A percentile compares a stretch with the other conserved stretches of the same genome.
These are phyloP conservation scores for Pelargonium nanum DNA, from an alignment of 345 rosid genomes.

Conservation along the genomic window DNA sequence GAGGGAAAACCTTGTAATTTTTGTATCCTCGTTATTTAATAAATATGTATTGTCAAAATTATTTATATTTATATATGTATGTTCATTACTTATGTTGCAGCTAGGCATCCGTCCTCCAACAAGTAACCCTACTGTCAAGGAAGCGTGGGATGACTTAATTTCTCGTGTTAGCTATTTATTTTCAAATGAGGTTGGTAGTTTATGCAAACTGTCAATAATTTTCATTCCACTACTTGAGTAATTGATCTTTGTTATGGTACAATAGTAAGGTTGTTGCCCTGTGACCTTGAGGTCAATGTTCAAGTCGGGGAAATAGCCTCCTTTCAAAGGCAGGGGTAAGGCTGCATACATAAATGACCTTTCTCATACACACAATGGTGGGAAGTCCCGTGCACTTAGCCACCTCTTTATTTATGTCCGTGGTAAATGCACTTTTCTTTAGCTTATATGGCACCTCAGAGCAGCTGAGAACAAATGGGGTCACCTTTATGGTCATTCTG, in stretches of 20 bases:
- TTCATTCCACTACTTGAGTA: not conserved
- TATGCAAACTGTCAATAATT: not conserved
- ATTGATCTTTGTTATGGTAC: not conserved
- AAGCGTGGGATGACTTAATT: slow-evolving; percentile 50
- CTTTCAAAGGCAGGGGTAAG: too few relatives aligned
- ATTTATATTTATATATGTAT: slow-evolving; percentile 2
- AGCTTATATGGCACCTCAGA: too few relatives aligned
- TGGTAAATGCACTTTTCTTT: too few relatives aligned
- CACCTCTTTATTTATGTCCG: too few relatives aligned
- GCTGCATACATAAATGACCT: too few relatives aligned
- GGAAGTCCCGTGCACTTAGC: too few relatives aligned
- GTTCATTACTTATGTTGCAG: slow-evolving; percentile 32
- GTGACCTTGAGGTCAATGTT: not conserved
- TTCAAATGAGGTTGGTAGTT: slow-evolving; percentile 63
- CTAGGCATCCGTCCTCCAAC: slow-evolving; percentile 41
- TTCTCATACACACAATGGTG: too few relatives aligned
- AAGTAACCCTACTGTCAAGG: slow-evolving; percentile 42
- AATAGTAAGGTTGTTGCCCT: not conserved
- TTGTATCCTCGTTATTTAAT: not conserved
- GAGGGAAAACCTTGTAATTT: not conserved
- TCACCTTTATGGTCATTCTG: too few relatives aligned
- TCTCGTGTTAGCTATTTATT: slow-evolving; percentile 43
- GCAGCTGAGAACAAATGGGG: too few relatives aligned
- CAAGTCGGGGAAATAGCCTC: too few relatives aligned
- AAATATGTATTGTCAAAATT: not conserved